phyloP scores from a whole-genome alignment of 805 yeast genomes.

The Wickerhamiella slavikovae region DNA sequence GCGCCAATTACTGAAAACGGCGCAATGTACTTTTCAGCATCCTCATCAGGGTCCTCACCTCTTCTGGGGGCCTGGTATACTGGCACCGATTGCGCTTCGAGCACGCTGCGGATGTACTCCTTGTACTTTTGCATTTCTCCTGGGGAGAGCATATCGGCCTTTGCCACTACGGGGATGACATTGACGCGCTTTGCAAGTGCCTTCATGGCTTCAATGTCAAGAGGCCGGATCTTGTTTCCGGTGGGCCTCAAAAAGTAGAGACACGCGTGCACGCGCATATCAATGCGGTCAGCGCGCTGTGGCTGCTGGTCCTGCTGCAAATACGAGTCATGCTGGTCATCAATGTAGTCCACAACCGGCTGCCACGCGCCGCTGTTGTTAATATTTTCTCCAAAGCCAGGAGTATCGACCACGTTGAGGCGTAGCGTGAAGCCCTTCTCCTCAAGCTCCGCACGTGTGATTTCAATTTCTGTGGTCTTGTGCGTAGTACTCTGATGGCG shows the following conservation, averaged over 20 bases:
- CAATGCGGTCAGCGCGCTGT: conserved; percentile 28
- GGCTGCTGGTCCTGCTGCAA: conserved; percentile 69
- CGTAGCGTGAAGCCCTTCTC: conserved; percentile 41
- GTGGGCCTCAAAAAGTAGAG: conserved; percentile 62
- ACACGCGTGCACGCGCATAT: conserved; percentile 66
- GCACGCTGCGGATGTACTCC: conserved; percentile 27
- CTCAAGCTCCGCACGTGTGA: conserved; percentile 28
- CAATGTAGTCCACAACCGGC: conserved; percentile 52
- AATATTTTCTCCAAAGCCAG: conserved; percentile 53
- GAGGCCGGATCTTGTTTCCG: conserved; percentile 35
- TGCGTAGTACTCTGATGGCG: conserved; percentile 21
- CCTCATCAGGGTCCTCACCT: conserved; percentile 20
- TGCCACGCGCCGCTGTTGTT: conserved; percentile 49
- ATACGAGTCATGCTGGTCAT: conserved; percentile 49
- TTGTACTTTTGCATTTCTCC: conserved; percentile 37
- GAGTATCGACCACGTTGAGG: conserved; percentile 49
- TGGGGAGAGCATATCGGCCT: conserved; percentile 53
- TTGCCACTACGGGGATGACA: conserved; percentile 62
- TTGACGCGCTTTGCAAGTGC: conserved; percentile 52
- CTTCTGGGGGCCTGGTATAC: no score
- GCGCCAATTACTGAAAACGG: conserved; percentile 66
- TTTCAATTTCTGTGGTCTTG: conserved; percentile 21
- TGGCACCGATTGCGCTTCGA: conserved; percentile 34
- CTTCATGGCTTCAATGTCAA: conserved; percentile 58
- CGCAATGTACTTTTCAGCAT: conserved; percentile 22